A percentile compares a stretch with the other conserved stretches of the same genome.
phyloP scores from a whole-genome alignment of 2,329 filamentous ascomycete species.

The Ceratocystis variospora region DNA sequence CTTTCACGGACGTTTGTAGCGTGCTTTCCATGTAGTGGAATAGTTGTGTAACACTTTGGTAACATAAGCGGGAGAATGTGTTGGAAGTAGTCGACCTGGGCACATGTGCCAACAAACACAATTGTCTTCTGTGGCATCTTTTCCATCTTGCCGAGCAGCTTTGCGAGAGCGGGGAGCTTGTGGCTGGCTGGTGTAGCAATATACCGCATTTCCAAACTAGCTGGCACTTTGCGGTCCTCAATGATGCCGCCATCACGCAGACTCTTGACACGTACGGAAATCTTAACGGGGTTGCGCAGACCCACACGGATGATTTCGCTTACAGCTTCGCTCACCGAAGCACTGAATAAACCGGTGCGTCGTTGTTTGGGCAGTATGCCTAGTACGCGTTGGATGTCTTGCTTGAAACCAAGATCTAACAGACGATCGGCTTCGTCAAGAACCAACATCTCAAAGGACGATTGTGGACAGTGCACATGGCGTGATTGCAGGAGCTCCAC shows the following conservation, averaged over 20 bases:
- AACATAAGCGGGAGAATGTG: conserved; percentile 62
- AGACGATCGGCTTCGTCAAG: conserved; percentile 90
- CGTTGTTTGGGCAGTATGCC: conserved; percentile 79
- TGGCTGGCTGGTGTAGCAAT: conserved; percentile 59
- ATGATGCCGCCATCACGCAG: conserved; percentile 48
- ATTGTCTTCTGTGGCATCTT: conserved; percentile 72
- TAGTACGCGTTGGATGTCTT: conserved; percentile 75
- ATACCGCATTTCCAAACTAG: conserved; percentile 86
- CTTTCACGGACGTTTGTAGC: conserved; percentile 74
- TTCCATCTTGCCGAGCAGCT: conserved; percentile 55
- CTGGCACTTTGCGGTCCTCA: conserved; percentile 77
- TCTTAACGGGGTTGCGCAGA: conserved; percentile 83
- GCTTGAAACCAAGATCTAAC: conserved; percentile 86
- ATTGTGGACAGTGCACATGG: conserved; percentile 76
- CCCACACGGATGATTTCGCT: conserved; percentile 86
- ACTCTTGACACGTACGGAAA: conserved; percentile 81
- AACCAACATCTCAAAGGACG: conserved; percentile 81
- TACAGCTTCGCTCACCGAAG: conserved; percentile 89
- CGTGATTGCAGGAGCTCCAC: conserved; percentile 75
- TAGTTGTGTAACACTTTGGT: conserved; percentile 51
- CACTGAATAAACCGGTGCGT: conserved; percentile 85
- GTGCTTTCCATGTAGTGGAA: conserved; percentile 86
- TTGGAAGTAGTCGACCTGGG: conserved; percentile 87
- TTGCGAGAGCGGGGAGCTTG: conserved; percentile 62
- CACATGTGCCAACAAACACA: conserved; percentile 85